Conservation (phyloP, 345 rosid species). For the sweet orange (Citrus sinensis) region DVS_A1.0 CM039163.1:49137501-49138000, state of each 20-base stretch:
- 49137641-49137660: conserved; percentile 28
- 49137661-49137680: conserved; percentile 56
- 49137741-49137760: not conserved
- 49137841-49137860: too few species aligned
- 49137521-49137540: not conserved
- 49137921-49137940: too few species aligned
- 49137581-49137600: too few species aligned
- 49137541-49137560: not conserved
- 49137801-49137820: too few species aligned
- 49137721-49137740: not conserved
- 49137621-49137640: conserved; percentile 22
- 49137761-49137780: not conserved
- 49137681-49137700: not conserved
- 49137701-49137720: not conserved
- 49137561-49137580: not conserved
- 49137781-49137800: too few species aligned
- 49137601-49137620: not conserved
- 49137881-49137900: too few species aligned
- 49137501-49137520: not conserved
- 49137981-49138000: too few species aligned
- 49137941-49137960: too few species aligned
- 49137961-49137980: too few species aligned
- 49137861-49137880: too few species aligned
- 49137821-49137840: too few species aligned
- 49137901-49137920: too few species aligned